These are phyloP conservation scores for Mariannaea sp. DNA, from an alignment of 2,329 filamentous ascomycete species.

Conservation along the genomic window DNA sequence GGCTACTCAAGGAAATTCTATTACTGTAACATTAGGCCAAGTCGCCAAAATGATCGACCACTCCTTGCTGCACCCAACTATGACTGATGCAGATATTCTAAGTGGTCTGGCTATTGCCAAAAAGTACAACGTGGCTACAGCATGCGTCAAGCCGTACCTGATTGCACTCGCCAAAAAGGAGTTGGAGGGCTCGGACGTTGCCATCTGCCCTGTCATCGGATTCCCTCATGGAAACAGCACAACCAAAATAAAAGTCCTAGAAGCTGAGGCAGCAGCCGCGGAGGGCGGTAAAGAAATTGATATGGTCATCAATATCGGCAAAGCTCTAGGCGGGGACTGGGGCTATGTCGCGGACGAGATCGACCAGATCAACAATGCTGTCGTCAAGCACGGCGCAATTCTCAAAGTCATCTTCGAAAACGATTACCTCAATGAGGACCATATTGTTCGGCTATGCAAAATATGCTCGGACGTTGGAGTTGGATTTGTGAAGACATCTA, in stretches of 20 bases:
- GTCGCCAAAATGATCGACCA: slow-evolving; percentile 64
- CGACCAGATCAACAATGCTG: slow-evolving; percentile 52
- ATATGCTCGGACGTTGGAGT: slow-evolving; percentile 58
- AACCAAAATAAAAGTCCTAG: slow-evolving; percentile 57
- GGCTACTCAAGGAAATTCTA: slow-evolving; percentile 23
- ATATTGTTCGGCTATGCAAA: slow-evolving; percentile 58
- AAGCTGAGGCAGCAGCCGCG: slow-evolving; percentile 53
- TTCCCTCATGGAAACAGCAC: slow-evolving; percentile 65
- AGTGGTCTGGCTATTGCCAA: slow-evolving; percentile 54
- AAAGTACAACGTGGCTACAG: slow-evolving; percentile 56
- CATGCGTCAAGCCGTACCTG: slow-evolving; percentile 62
- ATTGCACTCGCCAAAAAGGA: slow-evolving; percentile 53
- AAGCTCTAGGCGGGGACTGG: slow-evolving; percentile 61
- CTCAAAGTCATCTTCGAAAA: slow-evolving; percentile 69
- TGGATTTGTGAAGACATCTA: slow-evolving; percentile 65
- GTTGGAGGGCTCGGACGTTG: slow-evolving; percentile 54
- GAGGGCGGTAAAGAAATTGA: slow-evolving; percentile 61
- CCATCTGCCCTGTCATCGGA: slow-evolving; percentile 62
- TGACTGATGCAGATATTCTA: slow-evolving; percentile 60
- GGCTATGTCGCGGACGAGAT: slow-evolving; percentile 60
- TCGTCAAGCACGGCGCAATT: slow-evolving; percentile 48
- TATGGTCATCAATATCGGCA: slow-evolving; percentile 66
- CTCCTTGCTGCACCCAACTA: slow-evolving; percentile 64
- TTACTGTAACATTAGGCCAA: slow-evolving; percentile 50
- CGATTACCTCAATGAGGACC: slow-evolving; percentile 55